These are phyloP conservation scores for Aspergillus nomiae DNA, from an alignment of 2,329 filamentous ascomycete species.

Conservation along the genomic window DNA sequence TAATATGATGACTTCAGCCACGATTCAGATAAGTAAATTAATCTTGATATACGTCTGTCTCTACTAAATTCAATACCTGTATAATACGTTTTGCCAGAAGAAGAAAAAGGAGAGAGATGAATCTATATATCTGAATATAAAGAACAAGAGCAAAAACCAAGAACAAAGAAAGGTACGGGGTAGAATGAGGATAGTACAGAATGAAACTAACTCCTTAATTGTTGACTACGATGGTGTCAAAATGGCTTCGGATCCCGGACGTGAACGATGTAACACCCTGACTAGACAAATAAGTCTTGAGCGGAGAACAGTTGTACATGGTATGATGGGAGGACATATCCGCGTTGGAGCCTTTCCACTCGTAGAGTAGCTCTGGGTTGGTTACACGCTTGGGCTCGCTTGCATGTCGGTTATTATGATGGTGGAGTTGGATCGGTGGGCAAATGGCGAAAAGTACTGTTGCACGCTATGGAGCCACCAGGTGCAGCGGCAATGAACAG, in stretches of 20 bases:
- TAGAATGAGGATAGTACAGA: not conserved
- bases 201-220: not conserved
- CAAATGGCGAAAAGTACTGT: conserved; percentile 2
- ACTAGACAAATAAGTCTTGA: not conserved
- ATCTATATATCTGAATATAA: too few species aligned
- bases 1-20: not conserved
- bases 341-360: not conserved
- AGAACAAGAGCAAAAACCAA: not conserved
- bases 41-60: not conserved
- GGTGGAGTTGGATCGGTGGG: not conserved
- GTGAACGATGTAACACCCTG: conserved; percentile 1
- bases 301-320: not conserved
- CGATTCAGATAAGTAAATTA: not conserved
- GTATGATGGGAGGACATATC: not conserved
- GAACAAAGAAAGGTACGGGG: not conserved
- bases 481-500: not conserved
- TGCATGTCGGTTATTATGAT: conserved; percentile 9
- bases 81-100: not conserved
- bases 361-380: not conserved
- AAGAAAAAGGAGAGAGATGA: not conserved
- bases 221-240: not conserved
- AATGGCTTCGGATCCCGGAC: not conserved
- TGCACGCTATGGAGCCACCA: conserved; percentile 4
- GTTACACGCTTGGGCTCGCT: conserved; percentile 9
- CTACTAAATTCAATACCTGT: not conserved